These are phyloP conservation scores for Candida sanyaensis DNA, from an alignment of 1,139 yeast species.

Conservation along the genomic window DNA sequence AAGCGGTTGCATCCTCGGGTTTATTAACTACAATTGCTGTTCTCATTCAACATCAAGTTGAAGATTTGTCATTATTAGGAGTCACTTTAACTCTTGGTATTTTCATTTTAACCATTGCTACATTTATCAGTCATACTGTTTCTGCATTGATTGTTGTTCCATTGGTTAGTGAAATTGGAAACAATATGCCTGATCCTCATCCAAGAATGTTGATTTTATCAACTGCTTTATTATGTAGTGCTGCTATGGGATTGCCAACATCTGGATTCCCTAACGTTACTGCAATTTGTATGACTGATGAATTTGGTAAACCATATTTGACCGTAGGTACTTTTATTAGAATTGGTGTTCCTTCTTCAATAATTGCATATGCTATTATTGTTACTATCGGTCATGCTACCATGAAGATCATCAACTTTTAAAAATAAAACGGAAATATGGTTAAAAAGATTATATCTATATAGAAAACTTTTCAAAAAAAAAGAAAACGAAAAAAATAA, in stretches of 20 bases:
- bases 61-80: slow-evolving; percentile 57
- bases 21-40: slow-evolving; percentile 63
- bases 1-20: slow-evolving; percentile 73
- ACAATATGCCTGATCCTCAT: slow-evolving; percentile 52
- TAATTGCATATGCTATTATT: slow-evolving; percentile 55
- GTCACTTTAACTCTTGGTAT: slow-evolving; percentile 67
- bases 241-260: slow-evolving; percentile 79
- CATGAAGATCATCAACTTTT: slow-evolving; percentile 52
- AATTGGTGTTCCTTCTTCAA: slow-evolving; percentile 69
- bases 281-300: slow-evolving; percentile 77
- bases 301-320: slow-evolving; percentile 66
- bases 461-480: too few species aligned
- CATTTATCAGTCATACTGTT: slow-evolving; percentile 76
- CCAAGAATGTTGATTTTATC: slow-evolving; percentile 67
- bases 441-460: too few species aligned
- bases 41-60: slow-evolving; percentile 55
- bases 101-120: slow-evolving; percentile 65
- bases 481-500: too few species aligned
- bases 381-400: slow-evolving; percentile 69
- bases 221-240: slow-evolving; percentile 66
- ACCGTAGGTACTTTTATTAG: slow-evolving; percentile 67
- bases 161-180: slow-evolving; percentile 68
- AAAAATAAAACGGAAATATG: slow-evolving; percentile 1
- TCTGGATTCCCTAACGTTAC: slow-evolving; percentile 80
- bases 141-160: slow-evolving; percentile 76